Conservation (phyloP, 371 early-diverging fungal species). For the Funneliformis caledonium region DNA sequence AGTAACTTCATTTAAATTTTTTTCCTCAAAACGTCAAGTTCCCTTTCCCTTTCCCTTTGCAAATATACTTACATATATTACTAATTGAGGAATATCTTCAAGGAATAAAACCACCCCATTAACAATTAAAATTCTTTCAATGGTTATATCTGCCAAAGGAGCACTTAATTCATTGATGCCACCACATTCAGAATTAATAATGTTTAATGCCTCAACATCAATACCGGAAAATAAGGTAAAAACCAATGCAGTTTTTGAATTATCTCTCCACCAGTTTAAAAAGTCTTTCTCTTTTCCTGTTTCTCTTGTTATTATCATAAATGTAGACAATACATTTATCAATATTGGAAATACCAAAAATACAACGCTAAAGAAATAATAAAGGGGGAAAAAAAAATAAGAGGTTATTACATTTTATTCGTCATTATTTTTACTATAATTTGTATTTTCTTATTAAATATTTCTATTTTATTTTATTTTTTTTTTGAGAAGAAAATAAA, state of each 20-base stretch:
- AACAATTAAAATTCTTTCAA: background rate
- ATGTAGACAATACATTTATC: slow-evolving; percentile 14
- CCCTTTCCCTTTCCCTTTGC: background rate
- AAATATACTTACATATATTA: slow-evolving; percentile 22
- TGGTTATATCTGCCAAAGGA: background rate
- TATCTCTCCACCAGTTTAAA: background rate
- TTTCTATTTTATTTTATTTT: too few species aligned
- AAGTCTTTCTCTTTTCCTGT: background rate
- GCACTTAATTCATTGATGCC: slow-evolving; percentile 18
- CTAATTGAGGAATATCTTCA: slow-evolving; percentile 38
- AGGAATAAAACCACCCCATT: background rate
- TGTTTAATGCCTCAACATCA: slow-evolving; percentile 28
- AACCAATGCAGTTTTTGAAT: background rate
- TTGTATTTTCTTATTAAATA: too few species aligned
- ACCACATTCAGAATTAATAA: slow-evolving; percentile 9
- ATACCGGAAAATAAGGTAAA: slow-evolving; percentile 14
- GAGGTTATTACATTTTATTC: background rate
- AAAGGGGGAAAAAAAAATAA: background rate
- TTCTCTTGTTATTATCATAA: slow-evolving; percentile 24
- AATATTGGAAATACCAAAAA: slow-evolving; percentile 11
- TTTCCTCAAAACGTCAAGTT: too few species aligned
- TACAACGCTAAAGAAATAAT: background rate
- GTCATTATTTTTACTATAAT: background rate
- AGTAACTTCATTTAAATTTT: background rate
- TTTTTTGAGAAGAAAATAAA: too few species aligned